A percentile compares a stretch with the other conserved stretches of the same genome.
These are phyloP conservation scores for Oxyria digyna DNA, from an alignment of 148 eudicot genomes.

Conservation along the genomic window DNA sequence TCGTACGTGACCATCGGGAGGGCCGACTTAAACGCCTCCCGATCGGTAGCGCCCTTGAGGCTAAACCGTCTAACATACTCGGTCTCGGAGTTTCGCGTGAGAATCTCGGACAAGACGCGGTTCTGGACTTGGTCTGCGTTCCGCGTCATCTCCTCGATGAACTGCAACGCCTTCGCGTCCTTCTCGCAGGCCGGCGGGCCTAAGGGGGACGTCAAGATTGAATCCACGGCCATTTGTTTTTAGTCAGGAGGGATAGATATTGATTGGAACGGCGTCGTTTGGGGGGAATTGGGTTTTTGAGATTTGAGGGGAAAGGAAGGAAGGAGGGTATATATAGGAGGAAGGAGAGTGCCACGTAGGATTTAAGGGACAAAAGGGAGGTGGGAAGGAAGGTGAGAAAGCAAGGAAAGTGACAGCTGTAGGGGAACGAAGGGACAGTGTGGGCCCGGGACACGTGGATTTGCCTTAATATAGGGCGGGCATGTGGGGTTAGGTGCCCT, in stretches of 20 bases:
- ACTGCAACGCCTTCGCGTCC: constrained; percentile 60
- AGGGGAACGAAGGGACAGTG: constrained; percentile 23
- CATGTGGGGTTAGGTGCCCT: constrained; percentile 29
- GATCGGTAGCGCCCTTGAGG: constrained; percentile 40
- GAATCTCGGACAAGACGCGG: constrained; percentile 47
- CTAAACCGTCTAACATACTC: constrained; percentile 49
- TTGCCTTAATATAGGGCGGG: constrained; percentile 2
- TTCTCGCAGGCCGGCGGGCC: constrained; percentile 74
- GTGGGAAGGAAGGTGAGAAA: constrained; percentile 25
- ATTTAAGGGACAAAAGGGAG: constrained; percentile 29
- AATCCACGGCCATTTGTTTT: constrained; percentile 55
- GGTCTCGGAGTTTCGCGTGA: constrained; percentile 44
- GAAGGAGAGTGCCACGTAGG: neutral
- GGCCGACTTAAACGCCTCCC: constrained; percentile 43
- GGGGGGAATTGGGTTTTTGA: neutral
- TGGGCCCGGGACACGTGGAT: constrained; percentile 31
- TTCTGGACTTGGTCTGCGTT: constrained; percentile 61
- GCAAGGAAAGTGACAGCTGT: constrained; percentile 19
- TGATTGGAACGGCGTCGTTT: constrained; percentile 3
- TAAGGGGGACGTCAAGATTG: constrained; percentile 40
- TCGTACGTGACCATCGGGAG: constrained; percentile 63
- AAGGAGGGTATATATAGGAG: constrained; percentile 15
- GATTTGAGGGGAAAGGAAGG: neutral
- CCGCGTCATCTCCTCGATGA: constrained; percentile 77
- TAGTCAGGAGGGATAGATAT: neutral